phyloP scores from a whole-genome alignment of 2,329 filamentous ascomycete species.

The Myriosclerotinia curreyana region DNA sequence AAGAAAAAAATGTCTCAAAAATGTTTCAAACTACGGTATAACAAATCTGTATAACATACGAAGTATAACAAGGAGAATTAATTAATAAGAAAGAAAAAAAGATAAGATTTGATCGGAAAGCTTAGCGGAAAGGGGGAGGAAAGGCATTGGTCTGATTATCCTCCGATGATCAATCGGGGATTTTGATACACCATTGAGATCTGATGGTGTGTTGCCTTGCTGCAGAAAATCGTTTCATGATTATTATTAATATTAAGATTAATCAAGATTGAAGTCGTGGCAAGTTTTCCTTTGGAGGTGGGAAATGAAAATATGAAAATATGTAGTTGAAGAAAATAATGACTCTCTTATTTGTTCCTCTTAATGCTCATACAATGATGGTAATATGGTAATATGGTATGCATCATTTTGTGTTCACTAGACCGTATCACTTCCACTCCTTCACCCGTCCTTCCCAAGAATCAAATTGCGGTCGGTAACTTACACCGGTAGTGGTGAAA shows the following conservation, averaged over 20 bases:
- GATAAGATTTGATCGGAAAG: conserved; percentile 1
- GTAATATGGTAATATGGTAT: too few relatives aligned
- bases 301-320: not conserved
- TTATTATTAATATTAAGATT: not conserved
- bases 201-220: not conserved
- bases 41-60: not conserved
- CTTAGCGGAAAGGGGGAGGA: not conserved
- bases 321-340: not conserved
- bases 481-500: not conserved
- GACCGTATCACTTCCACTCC: not conserved
- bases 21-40: not conserved
- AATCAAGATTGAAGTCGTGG: not conserved
- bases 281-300: too few relatives aligned
- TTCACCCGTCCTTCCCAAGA: not conserved
- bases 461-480: too few relatives aligned
- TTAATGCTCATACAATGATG: not conserved
- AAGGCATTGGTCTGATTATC: not conserved
- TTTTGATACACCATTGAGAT: conserved; percentile 2
- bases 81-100: too few relatives aligned
- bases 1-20: not conserved
- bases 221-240: not conserved
- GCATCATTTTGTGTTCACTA: not conserved
- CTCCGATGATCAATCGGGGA: too few relatives aligned
- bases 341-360: not conserved
- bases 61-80: not conserved